Conservation (phyloP, 2,329 filamentous ascomycete genomes). For the Fusarium beomiforme region DNA sequence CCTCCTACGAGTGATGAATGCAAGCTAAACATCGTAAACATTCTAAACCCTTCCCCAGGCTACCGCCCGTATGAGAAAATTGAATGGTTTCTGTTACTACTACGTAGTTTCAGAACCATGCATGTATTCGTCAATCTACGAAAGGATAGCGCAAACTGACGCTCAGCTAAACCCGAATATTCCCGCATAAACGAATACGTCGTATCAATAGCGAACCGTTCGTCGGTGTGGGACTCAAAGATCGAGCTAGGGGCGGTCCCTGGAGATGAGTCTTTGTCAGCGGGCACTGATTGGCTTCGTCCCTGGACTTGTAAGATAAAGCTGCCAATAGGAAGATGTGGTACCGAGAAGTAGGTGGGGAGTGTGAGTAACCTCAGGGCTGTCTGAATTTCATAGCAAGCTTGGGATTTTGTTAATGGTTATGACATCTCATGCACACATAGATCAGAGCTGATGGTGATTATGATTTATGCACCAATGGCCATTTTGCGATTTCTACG, state of each 20-base stretch:
- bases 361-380: slow-evolving; percentile 5
- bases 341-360: slow-evolving; percentile 7
- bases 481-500: neutral
- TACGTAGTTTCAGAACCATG: neutral
- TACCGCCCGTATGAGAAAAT: neutral
- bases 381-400: slow-evolving; percentile 10
- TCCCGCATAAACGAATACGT: slow-evolving; percentile 38
- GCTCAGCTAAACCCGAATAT: slow-evolving; percentile 11
- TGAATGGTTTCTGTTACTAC: neutral
- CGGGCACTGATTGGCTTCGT: slow-evolving; percentile 14
- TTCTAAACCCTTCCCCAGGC: neutral
- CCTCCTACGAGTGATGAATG: neutral
- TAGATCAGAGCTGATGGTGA: neutral
- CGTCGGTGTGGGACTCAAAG: slow-evolving; percentile 11
- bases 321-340: slow-evolving; percentile 15
- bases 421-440: neutral
- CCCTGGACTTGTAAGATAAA: slow-evolving; percentile 25
- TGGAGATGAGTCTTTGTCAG: slow-evolving; percentile 21
- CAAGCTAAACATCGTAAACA: neutral
- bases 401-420: too few species aligned
- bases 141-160: neutral
- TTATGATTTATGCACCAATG: neutral
- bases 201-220: slow-evolving; percentile 28
- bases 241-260: slow-evolving; percentile 33
- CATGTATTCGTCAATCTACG: slow-evolving; percentile 9